Evolutionary conservation across 352 stramenopile species (phyloP), one percentile per base, ranked within the genome.

Genomic region (Peronospora farinosa): DNA sequence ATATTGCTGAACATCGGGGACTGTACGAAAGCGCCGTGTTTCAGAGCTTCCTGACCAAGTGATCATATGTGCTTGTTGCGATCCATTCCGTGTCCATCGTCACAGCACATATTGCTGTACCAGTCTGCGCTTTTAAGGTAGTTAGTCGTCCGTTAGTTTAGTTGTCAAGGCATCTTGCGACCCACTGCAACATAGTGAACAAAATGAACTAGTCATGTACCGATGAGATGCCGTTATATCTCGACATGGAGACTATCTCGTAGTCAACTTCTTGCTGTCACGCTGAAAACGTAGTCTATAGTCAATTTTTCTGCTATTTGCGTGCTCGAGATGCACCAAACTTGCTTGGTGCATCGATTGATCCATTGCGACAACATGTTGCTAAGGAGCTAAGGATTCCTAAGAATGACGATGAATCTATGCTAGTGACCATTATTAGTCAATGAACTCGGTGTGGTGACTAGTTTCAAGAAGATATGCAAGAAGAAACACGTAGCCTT

Each of bases 241-340:
- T 27, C 23, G 3, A 27, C 23, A 27, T 27, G 23, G 6, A 27
- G 5, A 27, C 23, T 27, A 27, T 27, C 23, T 4, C 23, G 23
- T 27, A 27, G 23, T 27, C 5, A 27, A 27, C 1, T 27, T 27
- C 5, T 27, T 27, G 23, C 23, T 27, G 23, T 27, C 23, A 27
- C 19, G 54, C 64, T 2, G 69, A 85, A 40, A 72, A 63, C n/a
- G 58, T 66, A 11, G 78, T 86, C 44, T 86, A 81, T 52, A 76
- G 75, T 51, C 78, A 86, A 47, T 62, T 88, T 33, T 86, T 86
- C 33, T 65, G 67, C 0, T 63, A 78, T 25, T 57, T 88, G 11
- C 84, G 80, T 38, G 63, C 74, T 28, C 71, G 78, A 15, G 75
- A 86, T 74, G 37, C 73, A 84, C 23, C 36, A 69, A 16, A 27